Conservation (phyloP, 805 yeast species). For the Yarrowia sp. region DNA sequence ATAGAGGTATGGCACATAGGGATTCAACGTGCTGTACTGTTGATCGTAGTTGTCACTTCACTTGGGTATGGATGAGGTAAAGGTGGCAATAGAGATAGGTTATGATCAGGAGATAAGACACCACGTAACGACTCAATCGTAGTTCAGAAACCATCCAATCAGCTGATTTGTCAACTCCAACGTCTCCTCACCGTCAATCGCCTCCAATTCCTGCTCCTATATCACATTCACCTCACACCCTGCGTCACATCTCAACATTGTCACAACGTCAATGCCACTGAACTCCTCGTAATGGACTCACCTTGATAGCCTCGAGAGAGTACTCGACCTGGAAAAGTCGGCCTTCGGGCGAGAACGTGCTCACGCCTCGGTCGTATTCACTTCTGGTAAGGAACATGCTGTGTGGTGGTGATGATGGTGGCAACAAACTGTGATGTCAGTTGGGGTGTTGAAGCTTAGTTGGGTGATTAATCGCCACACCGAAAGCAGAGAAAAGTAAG, state of each 20-base stretch:
- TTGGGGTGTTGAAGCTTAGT: slow-evolving; percentile 30
- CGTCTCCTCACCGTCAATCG: no score
- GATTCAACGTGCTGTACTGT: no score
- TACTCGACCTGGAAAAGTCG: slow-evolving; percentile 97
- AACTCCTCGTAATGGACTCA: slow-evolving; percentile 12
- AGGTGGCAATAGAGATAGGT: slow-evolving; percentile 9
- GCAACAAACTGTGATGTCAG: slow-evolving; percentile 25
- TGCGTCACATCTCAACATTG: no score
- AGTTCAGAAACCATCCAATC: no score
- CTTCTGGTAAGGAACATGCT: slow-evolving; percentile 97
- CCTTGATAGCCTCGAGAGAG: slow-evolving; percentile 90
- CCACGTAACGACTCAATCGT: not conserved
- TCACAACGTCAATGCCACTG: not conserved
- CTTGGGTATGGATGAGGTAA: not conserved
- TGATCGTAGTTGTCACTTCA: no score
- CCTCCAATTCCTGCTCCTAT: no score
- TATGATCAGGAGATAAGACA: no score
- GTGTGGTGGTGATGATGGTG: slow-evolving; percentile 37
- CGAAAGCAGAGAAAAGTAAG: not conserved
- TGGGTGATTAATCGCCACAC: slow-evolving; percentile 12
- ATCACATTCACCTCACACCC: no score
- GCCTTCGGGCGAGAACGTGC: slow-evolving; percentile 98
- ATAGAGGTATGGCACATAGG: not conserved
- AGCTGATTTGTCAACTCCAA: no score
- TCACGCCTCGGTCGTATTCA: slow-evolving; percentile 98